Evolutionary conservation across 2,329 filamentous ascomycete genomes (phyloP).

Genomic region (Pseudogymnoascus sp.): DNA sequence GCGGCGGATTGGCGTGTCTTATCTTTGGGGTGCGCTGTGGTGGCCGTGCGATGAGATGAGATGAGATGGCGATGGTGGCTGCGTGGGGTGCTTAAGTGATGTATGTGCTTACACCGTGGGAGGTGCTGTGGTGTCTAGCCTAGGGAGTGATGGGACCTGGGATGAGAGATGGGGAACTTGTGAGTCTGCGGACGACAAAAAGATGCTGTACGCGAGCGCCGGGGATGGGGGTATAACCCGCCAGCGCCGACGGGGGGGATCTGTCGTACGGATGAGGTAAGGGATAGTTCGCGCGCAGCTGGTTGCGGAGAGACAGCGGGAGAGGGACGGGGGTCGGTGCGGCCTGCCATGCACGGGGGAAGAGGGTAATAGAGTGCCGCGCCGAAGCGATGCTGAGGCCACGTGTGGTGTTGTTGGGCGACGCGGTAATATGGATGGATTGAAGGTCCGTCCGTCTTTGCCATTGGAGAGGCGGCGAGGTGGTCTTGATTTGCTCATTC

Average conservation of each 20-base stretch:
- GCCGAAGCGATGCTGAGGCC: neutral
- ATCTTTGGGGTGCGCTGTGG: neutral
- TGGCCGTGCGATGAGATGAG: neutral
- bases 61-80: neutral
- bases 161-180: neutral
- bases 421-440: neutral
- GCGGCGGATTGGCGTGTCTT: neutral
- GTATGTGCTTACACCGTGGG: neutral
- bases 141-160: neutral
- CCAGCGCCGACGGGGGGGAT: neutral
- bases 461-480: neutral
- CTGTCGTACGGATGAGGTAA: neutral
- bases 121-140: neutral
- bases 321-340: neutral
- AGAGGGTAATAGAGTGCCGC: neutral
- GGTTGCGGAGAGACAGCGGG: neutral
- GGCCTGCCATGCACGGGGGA: neutral
- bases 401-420: neutral
- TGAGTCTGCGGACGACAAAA: neutral
- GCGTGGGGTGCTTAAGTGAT: neutral
- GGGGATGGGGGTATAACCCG: neutral
- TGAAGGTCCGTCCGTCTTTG: neutral
- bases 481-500: neutral
- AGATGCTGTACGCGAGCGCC: neutral
- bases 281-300: neutral